A percentile compares a stretch with the other conserved stretches of the same genome.
phyloP scores from a whole-genome alignment of 768 basidiomycete genomes.

The Phylloporus sp. region DNA sequence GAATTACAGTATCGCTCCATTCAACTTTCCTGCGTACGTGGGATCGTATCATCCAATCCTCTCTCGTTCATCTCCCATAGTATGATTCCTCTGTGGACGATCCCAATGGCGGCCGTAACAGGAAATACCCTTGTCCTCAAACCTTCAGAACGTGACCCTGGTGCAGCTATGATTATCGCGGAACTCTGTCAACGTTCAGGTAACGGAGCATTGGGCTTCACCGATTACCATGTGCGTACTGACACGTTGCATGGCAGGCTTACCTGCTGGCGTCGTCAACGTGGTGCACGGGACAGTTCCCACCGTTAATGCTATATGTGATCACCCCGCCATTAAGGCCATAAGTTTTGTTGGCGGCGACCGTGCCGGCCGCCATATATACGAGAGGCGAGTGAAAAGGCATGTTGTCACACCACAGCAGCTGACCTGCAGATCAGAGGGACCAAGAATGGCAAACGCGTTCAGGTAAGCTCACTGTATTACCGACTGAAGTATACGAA shows the following conservation, averaged over 20 bases:
- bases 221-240: background rate
- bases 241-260: constrained; percentile 36
- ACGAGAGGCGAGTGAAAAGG: constrained; percentile 53
- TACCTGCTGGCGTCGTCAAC: constrained; percentile 87
- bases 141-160: constrained; percentile 94
- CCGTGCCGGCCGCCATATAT: constrained; percentile 89
- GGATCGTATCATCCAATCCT: background rate
- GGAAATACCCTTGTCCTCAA: constrained; percentile 95
- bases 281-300: constrained; percentile 86
- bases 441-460: constrained; percentile 82
- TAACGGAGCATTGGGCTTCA: constrained; percentile 10
- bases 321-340: constrained; percentile 85
- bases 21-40: constrained; percentile 83
- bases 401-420: background rate
- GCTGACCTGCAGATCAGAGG: constrained; percentile 45
- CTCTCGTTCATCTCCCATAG: constrained; percentile 32
- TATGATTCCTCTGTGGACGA: constrained; percentile 97
- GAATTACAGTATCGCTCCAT: constrained; percentile 63
- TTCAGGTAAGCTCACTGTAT: constrained; percentile 48
- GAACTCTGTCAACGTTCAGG: constrained; percentile 88
- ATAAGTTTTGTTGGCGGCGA: constrained; percentile 97
- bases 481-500: background rate
- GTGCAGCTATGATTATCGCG: constrained; percentile 96
- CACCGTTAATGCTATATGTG: constrained; percentile 92
- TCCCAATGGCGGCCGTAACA: constrained; percentile 81